Base-by-base conservation (phyloP, 805 yeast genomes). In the Sugiyamaella smithiae region DNA sequence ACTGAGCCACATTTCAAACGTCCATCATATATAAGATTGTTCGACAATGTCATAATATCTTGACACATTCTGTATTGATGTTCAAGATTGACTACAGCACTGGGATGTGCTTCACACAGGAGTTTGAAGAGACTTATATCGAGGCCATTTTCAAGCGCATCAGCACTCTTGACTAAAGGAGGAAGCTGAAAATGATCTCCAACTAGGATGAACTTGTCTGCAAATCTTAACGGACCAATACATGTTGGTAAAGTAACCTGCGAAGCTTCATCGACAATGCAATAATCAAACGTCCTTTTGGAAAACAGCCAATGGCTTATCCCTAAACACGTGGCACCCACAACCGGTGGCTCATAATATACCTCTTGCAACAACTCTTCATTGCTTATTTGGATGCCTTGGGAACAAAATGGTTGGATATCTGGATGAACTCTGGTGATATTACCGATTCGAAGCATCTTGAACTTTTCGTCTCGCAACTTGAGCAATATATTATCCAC, bases 101-200 rank as follows among this genome's bases (percentile, higher is more conserved):
- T 71, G 0, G 97, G 96, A 57, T 83, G 84, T 0, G 67, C 66
- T 14, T 85, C 89, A 54, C 91, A 82, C 35, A 93, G 72, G 1
- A 76, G 69, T 61, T 80, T 82, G 69, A 93, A 93, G 47, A 95
- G 68, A 0, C 97, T 88, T 32, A 74, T 75, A 31, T 85, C 85
- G 7, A 93, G 67, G 0, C 89, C 90, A 0, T 76, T 80, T 9
- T 57, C 57, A 46, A 74, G 74, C 0, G 97, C 96, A 16, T 75
- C 76, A 0, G 82, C 76, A 57, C 80, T 80, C 22, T 77, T 74
- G 0, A 93, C 89, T 44, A 93, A 70, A 0, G 99, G 99, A 2
- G 97, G 95, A 22, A 93, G 71, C 65, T 93, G 99, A 55, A 77
- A 80, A 64, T 93, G 98, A 63, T 93, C 99, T 7, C 99, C 99